A percentile compares a stretch with the other conserved stretches of the same genome.
Conservation (phyloP, 768 basidiomycete genomes). For the Lactarius quietus region DNA sequence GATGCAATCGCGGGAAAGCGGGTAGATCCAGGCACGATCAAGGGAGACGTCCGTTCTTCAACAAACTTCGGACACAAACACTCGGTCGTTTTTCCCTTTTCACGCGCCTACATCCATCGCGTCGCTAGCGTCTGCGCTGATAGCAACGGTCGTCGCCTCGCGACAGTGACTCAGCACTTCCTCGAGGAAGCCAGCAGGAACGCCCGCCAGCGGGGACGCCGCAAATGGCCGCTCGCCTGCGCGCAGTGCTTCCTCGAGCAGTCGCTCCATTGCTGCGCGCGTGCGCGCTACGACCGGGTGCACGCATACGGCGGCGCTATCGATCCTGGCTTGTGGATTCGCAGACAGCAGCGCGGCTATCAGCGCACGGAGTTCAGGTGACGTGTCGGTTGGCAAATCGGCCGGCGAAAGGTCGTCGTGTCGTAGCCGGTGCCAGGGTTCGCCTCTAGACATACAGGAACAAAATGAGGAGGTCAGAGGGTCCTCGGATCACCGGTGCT, state of each 20-base stretch:
- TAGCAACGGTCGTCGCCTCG: not conserved
- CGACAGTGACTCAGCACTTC: slow-evolving; percentile 44
- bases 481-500: not conserved
- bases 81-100: not conserved
- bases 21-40: slow-evolving; percentile 15
- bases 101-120: slow-evolving; percentile 32
- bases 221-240: slow-evolving; percentile 44
- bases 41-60: not conserved
- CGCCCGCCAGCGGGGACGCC: slow-evolving; percentile 62
- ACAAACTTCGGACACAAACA: not conserved
- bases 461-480: slow-evolving; percentile 1
- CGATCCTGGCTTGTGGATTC: slow-evolving; percentile 57
- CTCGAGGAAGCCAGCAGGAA: slow-evolving; percentile 58
- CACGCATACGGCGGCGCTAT: slow-evolving; percentile 50
- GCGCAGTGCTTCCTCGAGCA: slow-evolving; percentile 36
- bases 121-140: slow-evolving; percentile 19
- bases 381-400: slow-evolving; percentile 54
- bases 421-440: slow-evolving; percentile 90
- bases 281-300: slow-evolving; percentile 66
- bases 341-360: slow-evolving; percentile 77
- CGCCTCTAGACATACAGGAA: slow-evolving; percentile 54
- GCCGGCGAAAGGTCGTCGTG: slow-evolving; percentile 89
- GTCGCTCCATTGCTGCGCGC: slow-evolving; percentile 57
- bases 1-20: not conserved
- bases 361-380: slow-evolving; percentile 57